Evolutionary conservation across 805 yeast species (phyloP).

Genomic region (Candida ortonii): DNA sequence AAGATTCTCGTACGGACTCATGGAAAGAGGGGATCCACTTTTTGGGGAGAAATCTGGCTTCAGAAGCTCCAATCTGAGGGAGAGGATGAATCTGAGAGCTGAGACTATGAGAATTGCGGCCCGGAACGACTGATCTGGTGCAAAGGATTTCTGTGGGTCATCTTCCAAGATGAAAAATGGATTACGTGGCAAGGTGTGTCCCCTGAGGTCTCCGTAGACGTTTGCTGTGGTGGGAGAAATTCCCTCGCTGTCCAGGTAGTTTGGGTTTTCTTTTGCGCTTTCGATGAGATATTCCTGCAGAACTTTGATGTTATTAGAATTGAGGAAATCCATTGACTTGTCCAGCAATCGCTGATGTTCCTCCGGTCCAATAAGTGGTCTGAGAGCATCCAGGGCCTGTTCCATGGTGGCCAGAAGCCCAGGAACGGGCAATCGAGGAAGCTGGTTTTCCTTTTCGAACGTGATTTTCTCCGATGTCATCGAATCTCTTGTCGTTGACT

Average conservation of each 20-base stretch:
- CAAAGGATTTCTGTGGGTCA: slow-evolving; percentile 60
- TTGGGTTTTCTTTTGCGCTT: slow-evolving; percentile 41
- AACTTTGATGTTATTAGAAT: slow-evolving; percentile 39
- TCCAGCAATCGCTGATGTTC: slow-evolving; percentile 46
- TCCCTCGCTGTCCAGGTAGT: slow-evolving; percentile 53
- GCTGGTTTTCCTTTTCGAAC: slow-evolving; percentile 38
- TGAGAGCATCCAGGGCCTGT: slow-evolving; percentile 53
- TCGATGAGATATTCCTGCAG: slow-evolving; percentile 54
- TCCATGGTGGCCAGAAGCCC: slow-evolving; percentile 45
- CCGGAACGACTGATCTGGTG: slow-evolving; percentile 63
- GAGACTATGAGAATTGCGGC: slow-evolving; percentile 67
- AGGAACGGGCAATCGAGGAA: slow-evolving; percentile 68
- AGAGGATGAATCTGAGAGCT: slow-evolving; percentile 60
- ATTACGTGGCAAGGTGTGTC: slow-evolving; percentile 70
- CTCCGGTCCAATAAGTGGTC: slow-evolving; percentile 55
- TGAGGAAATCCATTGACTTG: slow-evolving; percentile 44
- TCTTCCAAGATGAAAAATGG: slow-evolving; percentile 74
- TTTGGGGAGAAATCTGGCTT: slow-evolving; percentile 58
- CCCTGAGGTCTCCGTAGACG: slow-evolving; percentile 59
- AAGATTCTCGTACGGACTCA: slow-evolving; percentile 63
- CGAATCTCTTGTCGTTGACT: no score
- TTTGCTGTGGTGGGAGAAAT: slow-evolving; percentile 52
- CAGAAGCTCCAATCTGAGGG: slow-evolving; percentile 52
- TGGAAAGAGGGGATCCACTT: slow-evolving; percentile 52
- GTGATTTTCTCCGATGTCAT: slow-evolving; percentile 26